Evolutionary conservation across 2,329 filamentous ascomycete genomes (phyloP).

Genomic region (Ramularia collo-cygni): DNA sequence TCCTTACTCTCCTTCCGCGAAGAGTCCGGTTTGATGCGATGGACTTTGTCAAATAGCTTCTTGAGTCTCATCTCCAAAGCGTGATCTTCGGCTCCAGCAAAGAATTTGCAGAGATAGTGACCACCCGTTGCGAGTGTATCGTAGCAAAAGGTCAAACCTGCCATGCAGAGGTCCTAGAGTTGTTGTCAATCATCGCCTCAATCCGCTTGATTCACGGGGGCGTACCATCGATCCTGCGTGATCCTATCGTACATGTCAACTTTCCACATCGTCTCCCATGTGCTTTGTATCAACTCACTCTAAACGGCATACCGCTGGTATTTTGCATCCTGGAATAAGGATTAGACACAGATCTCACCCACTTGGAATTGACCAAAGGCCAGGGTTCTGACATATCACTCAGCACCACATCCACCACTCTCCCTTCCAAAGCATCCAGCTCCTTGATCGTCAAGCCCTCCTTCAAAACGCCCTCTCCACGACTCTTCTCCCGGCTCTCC

Average conservation of each 20-base stretch:
- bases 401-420: constrained; percentile 81
- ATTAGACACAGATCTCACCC: constrained; percentile 87
- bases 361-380: constrained; percentile 70
- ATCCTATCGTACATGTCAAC: constrained; percentile 54
- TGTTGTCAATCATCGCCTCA: constrained; percentile 1
- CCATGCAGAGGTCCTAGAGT: constrained; percentile 79
- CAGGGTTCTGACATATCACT: constrained; percentile 99
- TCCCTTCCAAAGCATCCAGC: constrained; percentile 33
- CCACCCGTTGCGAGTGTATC: constrained; percentile 77
- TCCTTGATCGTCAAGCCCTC: constrained; percentile 20
- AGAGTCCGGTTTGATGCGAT: constrained; percentile 83
- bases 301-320: constrained; percentile 65
- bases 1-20: constrained; percentile 72
- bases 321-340: constrained; percentile 99
- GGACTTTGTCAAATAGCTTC: constrained; percentile 70
- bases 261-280: not conserved
- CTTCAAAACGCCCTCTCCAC: constrained; percentile 8
- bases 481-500: constrained; percentile 21
- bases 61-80: constrained; percentile 66
- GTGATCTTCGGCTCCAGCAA: constrained; percentile 84
- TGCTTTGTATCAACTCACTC: not conserved
- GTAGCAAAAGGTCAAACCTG: constrained; percentile 76
- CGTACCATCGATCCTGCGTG: constrained; percentile 92
- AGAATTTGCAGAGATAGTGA: constrained; percentile 96
- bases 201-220: constrained; percentile 6